Base-by-base conservation (phyloP, 345 rosid genomes). In the Hibiscus syriacus region DNA sequence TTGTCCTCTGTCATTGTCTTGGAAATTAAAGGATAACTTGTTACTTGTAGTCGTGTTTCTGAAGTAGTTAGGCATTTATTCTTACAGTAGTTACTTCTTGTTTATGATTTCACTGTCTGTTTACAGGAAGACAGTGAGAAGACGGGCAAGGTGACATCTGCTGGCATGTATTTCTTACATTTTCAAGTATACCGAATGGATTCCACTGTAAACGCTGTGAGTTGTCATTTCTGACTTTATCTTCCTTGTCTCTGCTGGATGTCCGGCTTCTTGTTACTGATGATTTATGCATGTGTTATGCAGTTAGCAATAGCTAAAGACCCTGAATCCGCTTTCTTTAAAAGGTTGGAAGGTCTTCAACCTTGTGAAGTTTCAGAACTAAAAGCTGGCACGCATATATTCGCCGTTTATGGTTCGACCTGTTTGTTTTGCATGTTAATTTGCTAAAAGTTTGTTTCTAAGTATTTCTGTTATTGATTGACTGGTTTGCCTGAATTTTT, bases 121-220 rank as follows among this genome's bases (percentile, higher is more conserved):
- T 20, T 75, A 52, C 84, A 94, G 99, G 99, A 94, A 83, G 99
- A 94, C 71, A 89, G 98, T 20, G 99, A 94, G 82, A 94, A 94
- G 78, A 76, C 99, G 36, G 98, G 99, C 79, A 94, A 91, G 77
- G 87, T 73, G 73, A 94, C 99, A 39, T 91, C 99, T 64, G 93
- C 90, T 17, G 99, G 99, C 71, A 94, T 94, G 98, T 94, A 94
- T 75, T 94, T 94, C 82, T 80, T 94, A 50, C 99, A 89, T 82
- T 94, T 91, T 81, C 99, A 91, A 89, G 99, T 94, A 22, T 94
- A 94, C 83, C 79, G 99, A 76, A 89, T 94, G 92, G 99, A 94
- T 80, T 84, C 98, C 0, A 91, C 99, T 7, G 55, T 92, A 53
- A 94, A 94, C 76, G 99, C 98, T 75, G 99, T 94, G 32, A 67